Base-by-base conservation (phyloP, 2,329 filamentous ascomycete species). In the Corniculantispora saksenae region DNA sequence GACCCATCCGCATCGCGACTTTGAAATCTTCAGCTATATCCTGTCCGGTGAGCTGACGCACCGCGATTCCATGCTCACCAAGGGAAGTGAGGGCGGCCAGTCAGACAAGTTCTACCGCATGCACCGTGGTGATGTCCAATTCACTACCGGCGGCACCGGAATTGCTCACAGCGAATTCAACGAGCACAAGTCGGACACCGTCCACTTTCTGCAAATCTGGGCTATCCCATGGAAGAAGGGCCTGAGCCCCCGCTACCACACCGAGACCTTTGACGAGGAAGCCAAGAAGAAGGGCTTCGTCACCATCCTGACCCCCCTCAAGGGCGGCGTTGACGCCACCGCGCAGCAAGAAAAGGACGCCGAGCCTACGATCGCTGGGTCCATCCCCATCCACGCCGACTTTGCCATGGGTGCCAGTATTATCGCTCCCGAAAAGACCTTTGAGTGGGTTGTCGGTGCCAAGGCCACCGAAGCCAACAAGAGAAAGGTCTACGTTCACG, bases 151-250 rank as follows among this genome's bases (percentile, higher is more conserved):
- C n/a, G 93, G 93, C 63, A 93, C 87, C 6, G 88, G 88, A 71
- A 86, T 97, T 71, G 86, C 92, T 1, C 92, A 97, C 77, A 91
- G 88, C 9, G 93, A 97, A 78, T 88, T 90, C 78, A 95, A 94
- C 77, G 89, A 95, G 78, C 88, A 92, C 75, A 75, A 80, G 61
- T 79, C 84, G 17, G 86, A 91, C 53, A 87, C 90, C 27, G 90
- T 92, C 15, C 92, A 96, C 74, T 96, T 96, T 74, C 80, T 97
- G 40, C 93, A 97, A 78, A 96, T 97, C 71, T 97, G 92, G 93
- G 92, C 89, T 1, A 81, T 92, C 58, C 92, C 92, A 0, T 94
- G 92, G 85, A 88, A 88, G 75, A 79, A 83, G 25, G 89, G 91
- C 0, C 82, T 97, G 56, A 83, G 83, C 55, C 93, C 93, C 1